phyloP scores from a whole-genome alignment of 2,329 filamentous ascomycete genomes.

The Claviceps monticola region DNA sequence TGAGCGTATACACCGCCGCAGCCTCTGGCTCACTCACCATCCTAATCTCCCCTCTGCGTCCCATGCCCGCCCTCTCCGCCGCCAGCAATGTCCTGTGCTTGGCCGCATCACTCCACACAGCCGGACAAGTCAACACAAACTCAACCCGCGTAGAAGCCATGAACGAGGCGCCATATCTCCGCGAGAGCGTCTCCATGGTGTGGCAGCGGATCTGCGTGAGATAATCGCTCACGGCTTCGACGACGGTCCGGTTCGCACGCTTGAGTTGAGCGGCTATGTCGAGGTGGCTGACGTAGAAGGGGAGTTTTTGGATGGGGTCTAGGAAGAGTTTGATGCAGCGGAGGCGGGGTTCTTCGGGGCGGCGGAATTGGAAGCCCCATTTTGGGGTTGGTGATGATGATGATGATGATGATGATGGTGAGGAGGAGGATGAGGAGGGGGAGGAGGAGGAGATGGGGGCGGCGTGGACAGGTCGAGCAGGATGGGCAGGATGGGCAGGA shows the following conservation, averaged over 20 bases:
- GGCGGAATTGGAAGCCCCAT: slow-evolving; percentile 77
- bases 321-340: slow-evolving; percentile 78
- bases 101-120: slow-evolving; percentile 75
- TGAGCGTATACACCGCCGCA: slow-evolving; percentile 65
- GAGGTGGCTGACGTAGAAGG: slow-evolving; percentile 64
- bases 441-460: too few relatives aligned
- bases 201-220: slow-evolving; percentile 62
- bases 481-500: slow-evolving; percentile 4
- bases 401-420: too few relatives aligned
- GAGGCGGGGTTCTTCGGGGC: slow-evolving; percentile 59
- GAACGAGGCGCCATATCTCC: slow-evolving; percentile 64
- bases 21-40: slow-evolving; percentile 74
- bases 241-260: slow-evolving; percentile 60
- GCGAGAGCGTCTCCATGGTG: slow-evolving; percentile 63
- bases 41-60: slow-evolving; percentile 52
- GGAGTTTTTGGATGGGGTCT: slow-evolving; percentile 65
- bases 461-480: too few relatives aligned
- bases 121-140: slow-evolving; percentile 69
- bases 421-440: too few relatives aligned
- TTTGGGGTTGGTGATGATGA: slow-evolving; percentile 31
- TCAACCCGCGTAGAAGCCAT: slow-evolving; percentile 64
- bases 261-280: slow-evolving; percentile 67
- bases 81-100: slow-evolving; percentile 71
- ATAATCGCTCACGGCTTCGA: slow-evolving; percentile 69
- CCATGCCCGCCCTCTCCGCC: slow-evolving; percentile 68